Conservation (phyloP, 2,329 filamentous ascomycete species). For the Paradendryphiella salina region DNA sequence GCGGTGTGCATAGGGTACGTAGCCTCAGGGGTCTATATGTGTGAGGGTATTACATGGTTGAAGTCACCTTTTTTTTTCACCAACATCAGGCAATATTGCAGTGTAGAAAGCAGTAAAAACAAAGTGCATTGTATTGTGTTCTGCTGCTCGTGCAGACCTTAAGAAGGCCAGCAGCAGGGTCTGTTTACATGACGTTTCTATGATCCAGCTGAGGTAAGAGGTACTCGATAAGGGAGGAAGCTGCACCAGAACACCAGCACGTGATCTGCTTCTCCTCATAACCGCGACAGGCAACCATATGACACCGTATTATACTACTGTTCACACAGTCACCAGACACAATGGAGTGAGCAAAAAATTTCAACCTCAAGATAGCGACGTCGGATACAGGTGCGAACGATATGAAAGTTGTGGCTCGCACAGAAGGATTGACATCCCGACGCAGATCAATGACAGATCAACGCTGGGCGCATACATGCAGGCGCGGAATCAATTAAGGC, state of each 20-base stretch:
- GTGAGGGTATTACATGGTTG: background rate
- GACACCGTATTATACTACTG: background rate
- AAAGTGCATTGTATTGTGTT: too few species aligned
- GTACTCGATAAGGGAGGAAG: too few species aligned
- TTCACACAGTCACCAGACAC: background rate
- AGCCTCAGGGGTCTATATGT: background rate
- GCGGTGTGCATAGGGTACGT: background rate
- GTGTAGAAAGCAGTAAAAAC: too few species aligned
- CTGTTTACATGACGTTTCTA: too few species aligned
- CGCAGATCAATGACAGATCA: conserved; percentile 1
- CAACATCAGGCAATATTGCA: background rate
- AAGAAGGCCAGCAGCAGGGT: too few species aligned
- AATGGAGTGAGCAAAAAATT: background rate
- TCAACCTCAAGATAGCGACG: background rate
- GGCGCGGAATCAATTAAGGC: background rate
- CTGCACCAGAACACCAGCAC: too few species aligned
- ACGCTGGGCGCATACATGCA: background rate
- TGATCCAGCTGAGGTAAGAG: too few species aligned
- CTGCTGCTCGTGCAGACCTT: too few species aligned
- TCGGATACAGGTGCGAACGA: background rate
- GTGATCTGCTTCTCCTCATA: too few species aligned
- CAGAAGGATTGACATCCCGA: background rate
- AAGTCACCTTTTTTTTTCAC: background rate
- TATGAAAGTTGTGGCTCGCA: background rate
- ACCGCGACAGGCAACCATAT: too few species aligned